phyloP scores from a whole-genome alignment of 2,329 filamentous ascomycete species.

The Hypoxylon sp. region DNA sequence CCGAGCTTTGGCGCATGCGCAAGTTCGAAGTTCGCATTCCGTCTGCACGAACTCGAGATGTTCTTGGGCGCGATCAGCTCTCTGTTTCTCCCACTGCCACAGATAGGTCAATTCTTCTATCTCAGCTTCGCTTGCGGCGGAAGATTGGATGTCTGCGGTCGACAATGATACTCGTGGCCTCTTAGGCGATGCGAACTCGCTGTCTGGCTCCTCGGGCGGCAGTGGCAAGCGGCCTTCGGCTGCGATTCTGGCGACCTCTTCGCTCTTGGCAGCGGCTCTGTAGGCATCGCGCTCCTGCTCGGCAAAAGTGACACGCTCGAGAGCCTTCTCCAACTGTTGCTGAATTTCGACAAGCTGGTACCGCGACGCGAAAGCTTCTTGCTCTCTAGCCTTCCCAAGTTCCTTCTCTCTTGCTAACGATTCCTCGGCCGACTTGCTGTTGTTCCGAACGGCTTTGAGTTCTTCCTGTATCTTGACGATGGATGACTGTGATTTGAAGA shows the following conservation, averaged over 20 bases:
- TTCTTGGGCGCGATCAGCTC: conserved; percentile 74
- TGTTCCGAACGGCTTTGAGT: conserved; percentile 66
- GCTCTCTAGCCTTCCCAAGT: conserved; percentile 67
- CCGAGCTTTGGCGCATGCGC: conserved; percentile 61
- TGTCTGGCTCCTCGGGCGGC: conserved; percentile 61
- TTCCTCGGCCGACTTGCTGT: conserved; percentile 64
- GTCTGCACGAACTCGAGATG: conserved; percentile 78
- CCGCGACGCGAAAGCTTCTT: conserved; percentile 73
- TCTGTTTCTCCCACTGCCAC: conserved; percentile 65
- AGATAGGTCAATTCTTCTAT: conserved; percentile 63
- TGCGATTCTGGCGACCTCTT: conserved; percentile 76
- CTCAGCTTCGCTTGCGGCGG: conserved; percentile 63
- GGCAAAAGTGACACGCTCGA: conserved; percentile 68
- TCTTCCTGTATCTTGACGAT: conserved; percentile 78
- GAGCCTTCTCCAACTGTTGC: conserved; percentile 71
- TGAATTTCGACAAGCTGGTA: conserved; percentile 71
- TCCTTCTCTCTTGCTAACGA: conserved; percentile 69
- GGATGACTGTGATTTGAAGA: conserved; percentile 75
- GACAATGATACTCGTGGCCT: conserved; percentile 60
- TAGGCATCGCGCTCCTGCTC: conserved; percentile 79
- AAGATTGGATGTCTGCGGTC: conserved; percentile 61
- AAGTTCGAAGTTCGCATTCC: conserved; percentile 75
- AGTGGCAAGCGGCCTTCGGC: conserved; percentile 75
- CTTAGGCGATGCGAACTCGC: conserved; percentile 69
- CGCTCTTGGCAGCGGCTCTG: conserved; percentile 74